phyloP scores from a whole-genome alignment of 768 basidiomycete genomes.

The Phallus indusiatus region DNA sequence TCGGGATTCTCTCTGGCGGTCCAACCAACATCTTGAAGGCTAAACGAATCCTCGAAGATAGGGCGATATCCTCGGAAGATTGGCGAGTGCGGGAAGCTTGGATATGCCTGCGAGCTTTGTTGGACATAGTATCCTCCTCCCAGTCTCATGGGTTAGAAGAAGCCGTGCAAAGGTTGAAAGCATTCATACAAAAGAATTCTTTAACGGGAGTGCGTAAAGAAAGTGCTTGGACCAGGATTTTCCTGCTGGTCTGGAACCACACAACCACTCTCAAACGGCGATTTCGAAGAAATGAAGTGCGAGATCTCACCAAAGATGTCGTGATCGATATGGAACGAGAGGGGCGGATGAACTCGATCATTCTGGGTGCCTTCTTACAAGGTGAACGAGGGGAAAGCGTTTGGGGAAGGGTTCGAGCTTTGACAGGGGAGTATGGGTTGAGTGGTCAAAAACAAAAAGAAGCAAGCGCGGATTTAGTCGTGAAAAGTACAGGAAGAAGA shows the following conservation, averaged over 20 bases:
- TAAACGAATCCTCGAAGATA: slow-evolving; percentile 53
- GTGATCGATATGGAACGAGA: slow-evolving; percentile 23
- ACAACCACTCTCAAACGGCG: slow-evolving; percentile 44
- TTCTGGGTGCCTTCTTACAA: slow-evolving; percentile 68
- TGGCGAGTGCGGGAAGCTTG: slow-evolving; percentile 59
- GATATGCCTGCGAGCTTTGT: slow-evolving; percentile 53
- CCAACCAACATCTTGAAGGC: slow-evolving; percentile 52
- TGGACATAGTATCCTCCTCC: slow-evolving; percentile 47
- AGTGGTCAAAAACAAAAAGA: slow-evolving; percentile 20
- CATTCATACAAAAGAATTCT: slow-evolving; percentile 13
- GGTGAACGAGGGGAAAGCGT: slow-evolving; percentile 67
- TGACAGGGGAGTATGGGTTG: slow-evolving; percentile 29
- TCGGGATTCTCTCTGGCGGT: slow-evolving; percentile 33
- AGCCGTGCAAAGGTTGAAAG: slow-evolving; percentile 32
- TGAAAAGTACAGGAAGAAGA: slow-evolving; percentile 50
- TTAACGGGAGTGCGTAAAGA: slow-evolving; percentile 32
- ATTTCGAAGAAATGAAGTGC: slow-evolving; percentile 46
- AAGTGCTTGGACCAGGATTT: slow-evolving; percentile 40
- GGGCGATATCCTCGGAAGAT: slow-evolving; percentile 21
- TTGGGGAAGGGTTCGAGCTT: slow-evolving; percentile 61
- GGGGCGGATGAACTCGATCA: slow-evolving; percentile 46
- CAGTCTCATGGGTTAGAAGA: slow-evolving; percentile 22
- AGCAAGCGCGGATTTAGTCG: background rate
- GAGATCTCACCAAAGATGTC: slow-evolving; percentile 46
- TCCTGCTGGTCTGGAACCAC: slow-evolving; percentile 56